phyloP scores from a whole-genome alignment of 345 rosid species.

The Rhodamnia rubescens region DNA sequence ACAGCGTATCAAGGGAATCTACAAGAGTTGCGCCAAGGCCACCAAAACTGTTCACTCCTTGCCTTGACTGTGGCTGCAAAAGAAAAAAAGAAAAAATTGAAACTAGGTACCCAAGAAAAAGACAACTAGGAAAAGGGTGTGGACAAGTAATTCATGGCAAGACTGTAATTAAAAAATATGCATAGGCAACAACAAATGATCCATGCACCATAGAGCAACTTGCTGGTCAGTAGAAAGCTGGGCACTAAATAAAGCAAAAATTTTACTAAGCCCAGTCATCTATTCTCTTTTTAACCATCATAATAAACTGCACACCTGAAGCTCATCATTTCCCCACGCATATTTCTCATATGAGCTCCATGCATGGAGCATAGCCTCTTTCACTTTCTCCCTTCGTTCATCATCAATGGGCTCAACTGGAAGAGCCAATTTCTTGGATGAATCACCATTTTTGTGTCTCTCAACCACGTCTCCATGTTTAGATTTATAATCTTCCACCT shows the following conservation, averaged over 20 bases:
- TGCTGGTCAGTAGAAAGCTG: neutral
- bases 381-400: slow-evolving; percentile 77
- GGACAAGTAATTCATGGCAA: neutral
- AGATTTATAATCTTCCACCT: slow-evolving; percentile 47
- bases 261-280: neutral
- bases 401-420: slow-evolving; percentile 51
- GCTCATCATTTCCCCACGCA: slow-evolving; percentile 98
- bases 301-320: slow-evolving; percentile 42
- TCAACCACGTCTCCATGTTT: slow-evolving; percentile 12
- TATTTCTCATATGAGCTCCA: slow-evolving; percentile 95
- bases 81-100: neutral
- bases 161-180: neutral
- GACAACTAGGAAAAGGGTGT: neutral
- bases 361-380: slow-evolving; percentile 95
- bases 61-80: slow-evolving; percentile 71
- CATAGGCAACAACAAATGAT: neutral
- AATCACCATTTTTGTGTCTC: slow-evolving; percentile 4
- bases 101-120: neutral
- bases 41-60: slow-evolving; percentile 91
- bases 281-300: neutral
- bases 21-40: slow-evolving; percentile 95
- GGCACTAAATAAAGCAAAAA: neutral
- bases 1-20: slow-evolving; percentile 80
- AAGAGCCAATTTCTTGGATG: slow-evolving; percentile 6
- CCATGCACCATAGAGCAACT: neutral